Percentiles rank a stretch among this genome's conserved stretches.
phyloP scores from a whole-genome alignment of 176 grass and related monocot genomes.

The Oryza meridionalis region DNA sequence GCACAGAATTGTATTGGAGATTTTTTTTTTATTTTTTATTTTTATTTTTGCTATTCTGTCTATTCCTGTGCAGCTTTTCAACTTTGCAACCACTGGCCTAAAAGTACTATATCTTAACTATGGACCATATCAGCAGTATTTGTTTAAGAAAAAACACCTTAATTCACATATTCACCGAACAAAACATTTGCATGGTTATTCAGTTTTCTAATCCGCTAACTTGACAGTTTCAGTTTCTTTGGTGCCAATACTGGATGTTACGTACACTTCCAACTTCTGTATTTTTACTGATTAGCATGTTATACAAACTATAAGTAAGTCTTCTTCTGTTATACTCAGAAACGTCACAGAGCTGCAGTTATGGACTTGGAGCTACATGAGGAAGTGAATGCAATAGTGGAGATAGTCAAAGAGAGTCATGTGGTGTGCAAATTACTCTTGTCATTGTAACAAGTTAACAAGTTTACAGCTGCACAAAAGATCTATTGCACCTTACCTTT shows the following conservation, averaged over 20 bases:
- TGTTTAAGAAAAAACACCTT: neutral
- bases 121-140: neutral
- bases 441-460: neutral
- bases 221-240: conserved; percentile 14
- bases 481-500: conserved; percentile 15
- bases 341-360: conserved; percentile 59
- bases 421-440: conserved; percentile 51
- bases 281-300: conserved; percentile 19
- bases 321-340: conserved; percentile 56
- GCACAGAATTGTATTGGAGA: neutral
- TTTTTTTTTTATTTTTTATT: neutral
- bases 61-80: neutral
- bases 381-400: conserved; percentile 84
- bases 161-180: conserved; percentile 10
- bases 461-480: conserved; percentile 20
- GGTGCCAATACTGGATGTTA: neutral
- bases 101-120: conserved; percentile 22
- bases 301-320: neutral
- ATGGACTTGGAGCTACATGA: conserved; percentile 76
- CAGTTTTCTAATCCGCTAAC: neutral
- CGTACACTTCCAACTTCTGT: neutral
- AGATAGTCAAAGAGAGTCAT: conserved; percentile 85
- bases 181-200: conserved; percentile 26
- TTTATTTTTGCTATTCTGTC: neutral
- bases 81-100: neutral